These are phyloP conservation scores for Fusarium succisae DNA, from an alignment of 2,329 filamentous ascomycete species.

Conservation along the genomic window DNA sequence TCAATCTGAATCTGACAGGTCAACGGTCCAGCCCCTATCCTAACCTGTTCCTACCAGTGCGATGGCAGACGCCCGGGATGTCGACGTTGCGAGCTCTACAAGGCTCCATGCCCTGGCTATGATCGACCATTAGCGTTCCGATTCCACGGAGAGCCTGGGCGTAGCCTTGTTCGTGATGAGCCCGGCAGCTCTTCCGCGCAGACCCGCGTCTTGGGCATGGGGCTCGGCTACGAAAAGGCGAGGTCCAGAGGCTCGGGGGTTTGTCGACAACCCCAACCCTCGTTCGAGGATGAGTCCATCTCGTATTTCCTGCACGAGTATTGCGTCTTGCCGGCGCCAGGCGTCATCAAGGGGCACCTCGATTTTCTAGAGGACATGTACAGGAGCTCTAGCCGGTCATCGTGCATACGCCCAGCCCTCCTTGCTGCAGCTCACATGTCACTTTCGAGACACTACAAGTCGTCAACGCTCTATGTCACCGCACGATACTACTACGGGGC, in stretches of 20 bases:
- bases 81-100: slow-evolving; percentile 27
- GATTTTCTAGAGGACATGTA: slow-evolving; percentile 27
- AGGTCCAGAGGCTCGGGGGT: background rate
- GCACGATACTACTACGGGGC: slow-evolving; percentile 21
- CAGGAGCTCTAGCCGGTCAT: background rate
- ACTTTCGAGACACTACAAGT: slow-evolving; percentile 30
- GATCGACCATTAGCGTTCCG: slow-evolving; percentile 27
- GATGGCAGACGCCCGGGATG: slow-evolving; percentile 27
- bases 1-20: background rate
- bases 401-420: slow-evolving; percentile 24
- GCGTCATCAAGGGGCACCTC: slow-evolving; percentile 14
- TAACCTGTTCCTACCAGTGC: slow-evolving; percentile 9
- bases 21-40: background rate
- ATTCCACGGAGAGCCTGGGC: slow-evolving; percentile 27
- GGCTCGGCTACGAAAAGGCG: background rate
- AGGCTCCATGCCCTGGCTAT: slow-evolving; percentile 29
- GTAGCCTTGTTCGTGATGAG: slow-evolving; percentile 10
- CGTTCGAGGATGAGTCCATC: slow-evolving; percentile 28
- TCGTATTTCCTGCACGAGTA: slow-evolving; percentile 24
- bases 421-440: slow-evolving; percentile 21
- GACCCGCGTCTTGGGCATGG: background rate
- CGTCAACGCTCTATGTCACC: slow-evolving; percentile 23
- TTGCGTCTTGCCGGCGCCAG: slow-evolving; percentile 8
- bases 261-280: slow-evolving; percentile 25
- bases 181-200: background rate